Base-by-base conservation (phyloP, 148 eudicot species). In the Silene uniflora region DNA sequence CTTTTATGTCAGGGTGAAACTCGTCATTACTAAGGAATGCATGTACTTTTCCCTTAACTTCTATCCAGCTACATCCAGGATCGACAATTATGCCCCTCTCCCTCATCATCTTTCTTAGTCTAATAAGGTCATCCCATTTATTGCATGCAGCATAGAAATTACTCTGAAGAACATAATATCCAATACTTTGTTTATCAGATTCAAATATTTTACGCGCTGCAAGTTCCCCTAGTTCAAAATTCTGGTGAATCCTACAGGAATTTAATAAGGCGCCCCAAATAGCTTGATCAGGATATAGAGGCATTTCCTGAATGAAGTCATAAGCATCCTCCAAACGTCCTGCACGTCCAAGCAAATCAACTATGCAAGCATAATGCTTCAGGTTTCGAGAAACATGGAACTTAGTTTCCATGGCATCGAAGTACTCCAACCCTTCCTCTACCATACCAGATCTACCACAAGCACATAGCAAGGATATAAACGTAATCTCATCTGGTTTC, bases 31-130 rank as follows among this genome's bases (percentile, higher is more conserved):
- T 91, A 72, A 94, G 96, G 76, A 94, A 94, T 39, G 98, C 98
- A 67, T 94, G 93, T 63, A 94, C 89, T 67, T 79, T 87, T 67
- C 98, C 98, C 77, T 91, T 94, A 39, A 91, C 92, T 86, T 94
- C 98, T 62, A 94, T 83, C 98, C 98, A 91, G 76, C 98, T 94
- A 80, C 98, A 94, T 1, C 91, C 93, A 35, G 98, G 93, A 82
- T 94, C 98, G 67, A 89, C 82, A 42, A 83, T 83, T 13, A 94
- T 56, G 47, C 96, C 96, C 81, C 81, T 85, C 56, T 91, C 96
- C 72, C 56, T 86, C 98, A 94, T 91, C 35, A 75, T 80, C 79
- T 82, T 89, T 77, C 90, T 82, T 63, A 94, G 67, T 77, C 75
- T 81, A 7, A 90, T 87, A 62, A 91, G 88, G 62, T 89, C 89